These are phyloP conservation scores for Aspergillus vadensis DNA, from an alignment of 2,329 filamentous ascomycete genomes.

Conservation along the genomic window DNA sequence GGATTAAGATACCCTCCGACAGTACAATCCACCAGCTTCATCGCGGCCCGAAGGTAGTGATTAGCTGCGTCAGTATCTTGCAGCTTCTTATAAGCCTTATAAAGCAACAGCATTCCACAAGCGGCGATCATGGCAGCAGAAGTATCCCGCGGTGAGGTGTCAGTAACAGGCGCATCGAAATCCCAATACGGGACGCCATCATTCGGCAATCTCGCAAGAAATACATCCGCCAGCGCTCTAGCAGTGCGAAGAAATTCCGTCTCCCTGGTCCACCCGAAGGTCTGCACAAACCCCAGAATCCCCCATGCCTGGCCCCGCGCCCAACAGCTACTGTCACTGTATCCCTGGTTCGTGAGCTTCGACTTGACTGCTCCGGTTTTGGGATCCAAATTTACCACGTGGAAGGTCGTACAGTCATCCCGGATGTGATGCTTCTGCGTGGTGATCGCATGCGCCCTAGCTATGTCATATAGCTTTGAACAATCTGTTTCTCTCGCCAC, in stretches of 20 bases:
- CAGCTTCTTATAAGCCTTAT: constrained; percentile 30
- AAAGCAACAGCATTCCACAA: constrained; percentile 45
- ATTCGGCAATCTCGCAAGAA: constrained; percentile 44
- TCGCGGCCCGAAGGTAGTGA: constrained; percentile 8
- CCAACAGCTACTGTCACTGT: constrained; percentile 29
- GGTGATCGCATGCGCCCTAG: constrained; percentile 42
- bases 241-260: constrained; percentile 42
- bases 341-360: constrained; percentile 31
- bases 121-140: constrained; percentile 47
- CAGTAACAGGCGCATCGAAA: constrained; percentile 50
- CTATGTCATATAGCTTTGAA: constrained; percentile 18
- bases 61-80: background rate
- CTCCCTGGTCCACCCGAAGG: constrained; percentile 40
- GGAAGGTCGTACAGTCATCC: constrained; percentile 29
- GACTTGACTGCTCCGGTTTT: constrained; percentile 37
- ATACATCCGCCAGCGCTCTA: constrained; percentile 50
- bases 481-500: constrained; percentile 37
- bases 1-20: constrained; percentile 16
- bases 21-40: constrained; percentile 13
- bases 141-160: constrained; percentile 34
- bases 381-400: constrained; percentile 46
- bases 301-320: constrained; percentile 31
- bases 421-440: constrained; percentile 45
- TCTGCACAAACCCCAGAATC: constrained; percentile 41
- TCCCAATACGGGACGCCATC: constrained; percentile 53